Conservation (phyloP, 2,329 filamentous ascomycete genomes). For the Endothia cerciana region DNA sequence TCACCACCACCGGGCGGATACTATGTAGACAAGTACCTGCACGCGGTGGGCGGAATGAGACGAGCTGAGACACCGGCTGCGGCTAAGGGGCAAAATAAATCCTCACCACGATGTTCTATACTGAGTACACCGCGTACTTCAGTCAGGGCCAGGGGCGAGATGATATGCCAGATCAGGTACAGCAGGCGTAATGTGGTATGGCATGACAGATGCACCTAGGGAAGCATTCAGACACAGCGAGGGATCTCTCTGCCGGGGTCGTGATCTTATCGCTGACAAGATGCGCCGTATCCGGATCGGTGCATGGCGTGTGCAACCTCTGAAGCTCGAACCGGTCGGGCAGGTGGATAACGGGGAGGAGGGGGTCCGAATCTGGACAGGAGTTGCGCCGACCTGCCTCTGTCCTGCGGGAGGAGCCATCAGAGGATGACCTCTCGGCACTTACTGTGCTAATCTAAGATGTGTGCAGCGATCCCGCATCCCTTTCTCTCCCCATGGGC, state of each 20-base stretch:
- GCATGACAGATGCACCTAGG: background rate
- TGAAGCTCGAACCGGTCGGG: background rate
- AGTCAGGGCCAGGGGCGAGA: background rate
- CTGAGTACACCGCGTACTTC: constrained; percentile 1
- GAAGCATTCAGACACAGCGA: background rate
- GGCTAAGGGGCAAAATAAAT: background rate
- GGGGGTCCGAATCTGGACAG: background rate
- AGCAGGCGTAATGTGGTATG: background rate
- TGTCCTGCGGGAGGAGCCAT: constrained; percentile 1
- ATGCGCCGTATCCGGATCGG: background rate
- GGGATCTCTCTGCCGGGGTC: background rate
- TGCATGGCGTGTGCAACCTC: background rate
- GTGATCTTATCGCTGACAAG: background rate
- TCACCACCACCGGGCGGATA: background rate
- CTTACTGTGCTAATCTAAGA: background rate
- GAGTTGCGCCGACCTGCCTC: background rate
- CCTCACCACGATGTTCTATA: background rate
- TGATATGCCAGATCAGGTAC: background rate
- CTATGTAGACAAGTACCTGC: background rate
- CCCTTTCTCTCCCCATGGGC: background rate
- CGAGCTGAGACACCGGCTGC: background rate
- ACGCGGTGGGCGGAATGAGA: background rate
- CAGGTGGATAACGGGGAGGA: background rate
- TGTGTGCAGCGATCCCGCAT: background rate
- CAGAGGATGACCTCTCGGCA: constrained; percentile 2